Percentiles rank a stretch among this genome's conserved stretches.
phyloP scores from a whole-genome alignment of 176 grass and related monocot genomes.

The Rhynchospora pubera region DNA sequence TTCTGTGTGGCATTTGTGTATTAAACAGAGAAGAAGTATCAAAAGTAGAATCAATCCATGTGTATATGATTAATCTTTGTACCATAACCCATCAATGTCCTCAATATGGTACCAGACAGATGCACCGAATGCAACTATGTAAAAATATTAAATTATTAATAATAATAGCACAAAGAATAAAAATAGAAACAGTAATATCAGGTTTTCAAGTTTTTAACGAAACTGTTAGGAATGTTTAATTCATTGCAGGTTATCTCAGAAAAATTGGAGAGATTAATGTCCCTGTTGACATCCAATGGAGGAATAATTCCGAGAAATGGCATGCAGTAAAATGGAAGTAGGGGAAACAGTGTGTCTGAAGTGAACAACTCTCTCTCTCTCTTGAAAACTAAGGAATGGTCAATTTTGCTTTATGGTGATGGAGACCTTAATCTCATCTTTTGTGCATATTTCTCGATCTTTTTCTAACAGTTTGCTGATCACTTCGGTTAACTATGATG shows the following conservation, averaged over 20 bases:
- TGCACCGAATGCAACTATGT: background rate
- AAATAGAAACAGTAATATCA: background rate
- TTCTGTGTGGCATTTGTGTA: constrained; percentile 5
- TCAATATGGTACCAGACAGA: background rate
- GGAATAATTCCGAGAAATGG: background rate
- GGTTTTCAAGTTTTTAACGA: background rate
- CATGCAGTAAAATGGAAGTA: background rate
- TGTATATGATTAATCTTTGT: background rate
- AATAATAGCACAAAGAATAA: background rate
- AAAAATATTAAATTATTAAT: background rate
- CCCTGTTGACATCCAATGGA: background rate
- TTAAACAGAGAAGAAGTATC: background rate
- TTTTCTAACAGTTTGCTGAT: background rate
- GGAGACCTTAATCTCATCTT: background rate
- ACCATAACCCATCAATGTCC: background rate
- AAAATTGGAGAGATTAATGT: background rate
- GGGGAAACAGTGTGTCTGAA: background rate
- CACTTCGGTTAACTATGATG: constrained; percentile 2
- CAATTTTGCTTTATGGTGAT: constrained; percentile 16
- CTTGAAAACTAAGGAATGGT: background rate
- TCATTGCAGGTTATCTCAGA: background rate
- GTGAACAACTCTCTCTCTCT: background rate
- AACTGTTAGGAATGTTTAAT: background rate
- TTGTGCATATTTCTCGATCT: background rate
- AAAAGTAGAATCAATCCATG: constrained; percentile 11